phyloP scores from a whole-genome alignment of 441 rosid species.

The Syzygium syzygioides region DNA sequence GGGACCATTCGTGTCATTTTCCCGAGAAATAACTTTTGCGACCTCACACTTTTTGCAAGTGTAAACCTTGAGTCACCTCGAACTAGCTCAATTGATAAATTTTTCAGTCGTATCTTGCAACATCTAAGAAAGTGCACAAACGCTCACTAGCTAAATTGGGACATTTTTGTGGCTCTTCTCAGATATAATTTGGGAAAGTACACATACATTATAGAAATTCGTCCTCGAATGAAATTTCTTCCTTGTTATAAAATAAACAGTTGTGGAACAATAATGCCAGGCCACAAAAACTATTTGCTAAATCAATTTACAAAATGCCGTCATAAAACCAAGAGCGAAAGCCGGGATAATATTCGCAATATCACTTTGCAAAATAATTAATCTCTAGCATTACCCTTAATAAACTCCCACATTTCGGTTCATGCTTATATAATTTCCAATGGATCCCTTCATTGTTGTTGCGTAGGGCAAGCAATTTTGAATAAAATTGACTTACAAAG shows the following conservation, averaged over 20 bases:
- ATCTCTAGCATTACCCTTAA: background rate
- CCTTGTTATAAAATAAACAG: background rate
- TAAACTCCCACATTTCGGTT: background rate
- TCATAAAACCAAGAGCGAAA: background rate
- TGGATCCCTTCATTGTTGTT: background rate
- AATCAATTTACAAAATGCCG: background rate
- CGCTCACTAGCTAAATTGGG: background rate
- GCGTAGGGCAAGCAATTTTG: background rate
- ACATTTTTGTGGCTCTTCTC: no score
- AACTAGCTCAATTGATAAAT: background rate
- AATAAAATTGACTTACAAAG: background rate
- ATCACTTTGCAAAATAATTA: background rate
- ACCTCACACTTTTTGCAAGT: background rate
- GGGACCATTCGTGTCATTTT: background rate
- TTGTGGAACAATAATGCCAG: background rate
- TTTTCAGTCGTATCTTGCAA: background rate
- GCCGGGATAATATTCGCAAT: background rate
- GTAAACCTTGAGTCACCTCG: background rate
- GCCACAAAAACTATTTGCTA: background rate
- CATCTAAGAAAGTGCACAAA: background rate
- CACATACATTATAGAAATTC: no score
- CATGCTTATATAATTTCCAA: no score
- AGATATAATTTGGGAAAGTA: no score
- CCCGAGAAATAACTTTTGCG: no score
- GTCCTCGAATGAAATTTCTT: background rate